Conservation (phyloP, 371 early-diverging fungal genomes). For the Mucor racemosus region DNA sequence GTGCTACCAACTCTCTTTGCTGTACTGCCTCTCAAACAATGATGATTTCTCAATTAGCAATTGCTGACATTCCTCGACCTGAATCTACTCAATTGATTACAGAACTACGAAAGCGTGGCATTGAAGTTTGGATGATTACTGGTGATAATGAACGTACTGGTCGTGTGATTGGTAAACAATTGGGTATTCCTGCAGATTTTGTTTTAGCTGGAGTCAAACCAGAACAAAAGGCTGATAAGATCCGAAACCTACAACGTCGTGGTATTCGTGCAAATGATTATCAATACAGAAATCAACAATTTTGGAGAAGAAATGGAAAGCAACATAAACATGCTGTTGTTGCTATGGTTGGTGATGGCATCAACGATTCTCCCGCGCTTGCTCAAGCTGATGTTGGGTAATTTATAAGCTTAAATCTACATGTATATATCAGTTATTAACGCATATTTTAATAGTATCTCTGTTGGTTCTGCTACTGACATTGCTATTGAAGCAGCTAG, state of each 20-base stretch:
- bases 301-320: slow-evolving; percentile 38
- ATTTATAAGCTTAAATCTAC: background rate
- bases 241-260: slow-evolving; percentile 61
- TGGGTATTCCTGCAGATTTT: slow-evolving; percentile 59
- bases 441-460: slow-evolving; percentile 20
- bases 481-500: slow-evolving; percentile 82
- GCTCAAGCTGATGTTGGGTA: slow-evolving; percentile 87
- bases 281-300: background rate
- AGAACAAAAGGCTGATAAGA: slow-evolving; percentile 69
- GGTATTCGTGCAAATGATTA: slow-evolving; percentile 17
- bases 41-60: slow-evolving; percentile 59
- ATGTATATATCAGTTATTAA: background rate
- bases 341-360: slow-evolving; percentile 98
- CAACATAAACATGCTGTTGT: slow-evolving; percentile 58
- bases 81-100: slow-evolving; percentile 54
- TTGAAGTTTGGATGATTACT: slow-evolving; percentile 77
- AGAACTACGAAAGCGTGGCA: slow-evolving; percentile 47
- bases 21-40: slow-evolving; percentile 43
- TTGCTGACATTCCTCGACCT: slow-evolving; percentile 63
- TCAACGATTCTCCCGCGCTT: slow-evolving; percentile 93
- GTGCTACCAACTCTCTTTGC: slow-evolving; percentile 46
- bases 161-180: slow-evolving; percentile 58
- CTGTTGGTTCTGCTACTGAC: slow-evolving; percentile 83
- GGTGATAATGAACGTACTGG: slow-evolving; percentile 72
- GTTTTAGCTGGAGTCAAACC: slow-evolving; percentile 67